phyloP scores from a whole-genome alignment of 371 early-diverging fungal genomes.

The Circinella minor region DNA sequence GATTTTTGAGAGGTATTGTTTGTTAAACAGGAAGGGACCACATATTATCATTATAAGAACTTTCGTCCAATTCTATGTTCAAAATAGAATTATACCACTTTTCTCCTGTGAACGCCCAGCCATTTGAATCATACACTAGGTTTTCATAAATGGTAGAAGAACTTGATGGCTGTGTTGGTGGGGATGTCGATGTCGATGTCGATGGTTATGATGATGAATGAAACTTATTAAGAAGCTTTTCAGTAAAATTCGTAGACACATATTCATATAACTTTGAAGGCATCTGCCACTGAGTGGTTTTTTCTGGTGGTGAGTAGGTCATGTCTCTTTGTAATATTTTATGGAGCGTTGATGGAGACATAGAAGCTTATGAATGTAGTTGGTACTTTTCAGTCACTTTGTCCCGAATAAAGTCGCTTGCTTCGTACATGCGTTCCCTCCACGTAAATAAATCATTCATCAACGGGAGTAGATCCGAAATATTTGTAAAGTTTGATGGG shows the following conservation, averaged over 20 bases:
- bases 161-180: not conserved
- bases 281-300: not conserved
- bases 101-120: not conserved
- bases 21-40: not conserved
- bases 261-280: not conserved
- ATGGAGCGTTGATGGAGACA: not conserved
- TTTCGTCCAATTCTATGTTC: not conserved
- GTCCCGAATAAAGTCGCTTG: not conserved
- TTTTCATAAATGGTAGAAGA: not conserved
- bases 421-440: not conserved
- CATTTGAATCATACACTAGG: constrained; percentile 3
- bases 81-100: constrained; percentile 1
- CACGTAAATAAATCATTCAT: constrained; percentile 3
- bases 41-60: not conserved
- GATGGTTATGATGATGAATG: not conserved
- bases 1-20: too few relatives aligned
- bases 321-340: not conserved
- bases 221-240: not conserved
- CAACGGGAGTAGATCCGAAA: not conserved
- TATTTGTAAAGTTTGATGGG: not conserved
- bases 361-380: not conserved
- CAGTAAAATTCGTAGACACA: not conserved
- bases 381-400: not conserved
- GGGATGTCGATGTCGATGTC: not conserved
- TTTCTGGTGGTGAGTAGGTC: constrained; percentile 6